Percentiles rank a stretch among this genome's conserved stretches.
Evolutionary conservation across 179 eudicot genomes (phyloP).

Genomic region (Sideroxylon spinosum): DNA sequence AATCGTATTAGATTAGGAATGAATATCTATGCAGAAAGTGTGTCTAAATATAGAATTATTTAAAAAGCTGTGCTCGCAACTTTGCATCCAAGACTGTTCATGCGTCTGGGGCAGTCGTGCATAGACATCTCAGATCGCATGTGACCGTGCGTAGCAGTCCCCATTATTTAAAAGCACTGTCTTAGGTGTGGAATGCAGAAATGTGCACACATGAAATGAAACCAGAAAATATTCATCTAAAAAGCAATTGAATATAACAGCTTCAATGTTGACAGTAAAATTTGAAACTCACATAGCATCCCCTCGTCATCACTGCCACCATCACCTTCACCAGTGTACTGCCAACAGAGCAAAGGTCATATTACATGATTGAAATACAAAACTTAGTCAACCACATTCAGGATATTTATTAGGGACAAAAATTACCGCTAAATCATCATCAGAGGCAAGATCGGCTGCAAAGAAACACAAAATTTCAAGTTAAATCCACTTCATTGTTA

Average conservation of each 20-base stretch:
- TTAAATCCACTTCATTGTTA: conserved; percentile 11
- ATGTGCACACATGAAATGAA: neutral
- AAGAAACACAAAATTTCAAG: conserved; percentile 16
- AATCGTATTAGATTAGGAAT: too few relatives aligned
- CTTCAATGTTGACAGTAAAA: neutral
- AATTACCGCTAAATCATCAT: conserved; percentile 54
- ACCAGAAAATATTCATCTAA: neutral
- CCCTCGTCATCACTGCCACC: conserved; percentile 71
- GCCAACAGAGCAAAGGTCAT: conserved; percentile 23
- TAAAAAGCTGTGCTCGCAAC: too few relatives aligned
- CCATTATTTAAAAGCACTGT: neutral
- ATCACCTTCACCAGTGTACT: conserved; percentile 50
- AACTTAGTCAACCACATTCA: neutral
- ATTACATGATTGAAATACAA: conserved; percentile 3
- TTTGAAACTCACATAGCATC: conserved; percentile 63
- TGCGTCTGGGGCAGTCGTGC: too few relatives aligned
- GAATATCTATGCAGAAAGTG: too few relatives aligned
- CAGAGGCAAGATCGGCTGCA: conserved; percentile 51
- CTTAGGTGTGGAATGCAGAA: neutral
- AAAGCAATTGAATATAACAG: conserved; percentile 2
- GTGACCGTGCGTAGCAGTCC: too few relatives aligned
- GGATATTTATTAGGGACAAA: neutral
- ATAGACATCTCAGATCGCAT: too few relatives aligned
- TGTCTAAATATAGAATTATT: too few relatives aligned
- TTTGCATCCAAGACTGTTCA: too few relatives aligned